These are phyloP conservation scores for Rhododendron molle DNA, from an alignment of 148 eudicot species.

Conservation along the genomic window DNA sequence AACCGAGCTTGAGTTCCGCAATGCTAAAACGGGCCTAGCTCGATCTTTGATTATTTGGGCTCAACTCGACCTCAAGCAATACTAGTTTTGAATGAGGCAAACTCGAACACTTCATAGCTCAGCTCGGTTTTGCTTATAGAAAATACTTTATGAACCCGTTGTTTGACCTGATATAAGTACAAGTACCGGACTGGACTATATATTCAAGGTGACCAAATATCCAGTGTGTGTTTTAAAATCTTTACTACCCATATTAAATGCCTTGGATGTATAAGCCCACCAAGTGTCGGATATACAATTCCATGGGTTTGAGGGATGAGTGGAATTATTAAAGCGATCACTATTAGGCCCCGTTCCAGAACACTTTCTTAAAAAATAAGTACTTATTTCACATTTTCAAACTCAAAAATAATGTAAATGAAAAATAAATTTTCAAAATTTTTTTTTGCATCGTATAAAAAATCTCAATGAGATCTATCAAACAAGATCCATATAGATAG, in stretches of 20 bases:
- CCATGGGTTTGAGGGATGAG: neutral
- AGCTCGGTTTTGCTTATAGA: neutral
- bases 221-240: neutral
- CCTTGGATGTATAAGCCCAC: neutral
- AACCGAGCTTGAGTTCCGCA: neutral
- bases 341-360: too few species aligned
- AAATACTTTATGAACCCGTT: neutral
- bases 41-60: neutral
- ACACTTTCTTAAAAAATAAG: too few species aligned
- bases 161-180: neutral
- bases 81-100: neutral
- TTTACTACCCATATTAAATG: neutral
- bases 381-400: too few species aligned
- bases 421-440: too few species aligned
- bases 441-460: too few species aligned
- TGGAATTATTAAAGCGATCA: neutral
- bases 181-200: neutral
- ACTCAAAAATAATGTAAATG: too few species aligned
- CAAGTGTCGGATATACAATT: neutral
- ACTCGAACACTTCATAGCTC: neutral
- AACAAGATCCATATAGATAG: too few species aligned
- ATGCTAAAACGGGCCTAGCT: neutral
- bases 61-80: neutral
- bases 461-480: too few species aligned
- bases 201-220: neutral